Evolutionary conservation across 495 filamentous ascomycete species (phyloP).

Genomic region (Trichoderma parareesei): DNA sequence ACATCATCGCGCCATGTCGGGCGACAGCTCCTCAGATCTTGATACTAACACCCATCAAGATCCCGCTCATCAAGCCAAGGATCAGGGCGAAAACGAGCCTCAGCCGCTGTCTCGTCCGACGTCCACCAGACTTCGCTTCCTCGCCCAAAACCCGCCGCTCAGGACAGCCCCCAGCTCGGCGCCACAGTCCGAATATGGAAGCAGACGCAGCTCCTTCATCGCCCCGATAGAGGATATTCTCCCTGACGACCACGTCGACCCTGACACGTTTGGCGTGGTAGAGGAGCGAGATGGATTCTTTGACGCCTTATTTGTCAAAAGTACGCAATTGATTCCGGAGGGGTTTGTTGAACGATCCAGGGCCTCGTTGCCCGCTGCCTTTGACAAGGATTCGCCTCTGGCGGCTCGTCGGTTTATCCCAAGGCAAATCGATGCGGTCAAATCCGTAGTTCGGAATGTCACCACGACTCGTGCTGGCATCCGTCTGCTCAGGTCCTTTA

Average conservation of each 20-base stretch:
- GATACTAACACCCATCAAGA: background rate
- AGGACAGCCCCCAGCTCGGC: background rate
- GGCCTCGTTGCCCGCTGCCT: constrained; percentile 7
- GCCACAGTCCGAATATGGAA: background rate
- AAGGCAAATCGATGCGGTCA: constrained; percentile 34
- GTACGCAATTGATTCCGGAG: constrained; percentile 17
- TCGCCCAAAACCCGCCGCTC: background rate
- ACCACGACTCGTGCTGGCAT: constrained; percentile 40
- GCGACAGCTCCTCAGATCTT: background rate
- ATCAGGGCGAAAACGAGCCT: background rate
- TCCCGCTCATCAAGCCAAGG: background rate
- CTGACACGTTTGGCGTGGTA: constrained; percentile 39
- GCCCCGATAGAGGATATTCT: constrained; percentile 6
- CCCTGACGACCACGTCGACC: constrained; percentile 10
- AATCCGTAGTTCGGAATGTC: constrained; percentile 25
- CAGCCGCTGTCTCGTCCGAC: background rate
- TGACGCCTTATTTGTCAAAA: constrained; percentile 44
- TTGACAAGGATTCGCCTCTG: constrained; percentile 17
- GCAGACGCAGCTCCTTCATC: constrained; percentile 11
- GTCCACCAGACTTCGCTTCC: background rate
- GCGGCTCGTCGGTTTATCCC: constrained; percentile 36
- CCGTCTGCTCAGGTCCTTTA: constrained; percentile 41
- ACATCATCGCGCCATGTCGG: background rate
- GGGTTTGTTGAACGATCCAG: background rate
- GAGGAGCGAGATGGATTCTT: constrained; percentile 53